Conservation (phyloP, 1,139 yeast genomes). For the Candida sanyaensis region DNA sequence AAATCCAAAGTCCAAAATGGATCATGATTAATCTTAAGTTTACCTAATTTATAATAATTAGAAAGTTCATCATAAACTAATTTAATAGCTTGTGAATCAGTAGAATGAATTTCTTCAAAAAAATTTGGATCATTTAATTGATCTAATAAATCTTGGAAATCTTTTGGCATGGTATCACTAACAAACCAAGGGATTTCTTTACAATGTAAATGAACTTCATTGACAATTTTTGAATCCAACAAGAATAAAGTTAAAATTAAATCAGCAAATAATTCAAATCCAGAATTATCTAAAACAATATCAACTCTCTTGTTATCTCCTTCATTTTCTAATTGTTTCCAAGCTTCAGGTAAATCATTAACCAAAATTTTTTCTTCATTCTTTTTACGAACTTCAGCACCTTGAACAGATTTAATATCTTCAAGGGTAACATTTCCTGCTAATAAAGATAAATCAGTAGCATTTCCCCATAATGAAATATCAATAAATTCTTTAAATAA, state of each 20-base stretch:
- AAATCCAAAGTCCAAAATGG: slow-evolving; percentile 84
- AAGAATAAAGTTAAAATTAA: slow-evolving; percentile 72
- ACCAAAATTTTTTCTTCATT: slow-evolving; percentile 81
- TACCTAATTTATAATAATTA: slow-evolving; percentile 49
- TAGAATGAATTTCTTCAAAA: slow-evolving; percentile 48
- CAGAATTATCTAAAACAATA: slow-evolving; percentile 90
- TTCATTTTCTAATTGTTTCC: slow-evolving; percentile 41
- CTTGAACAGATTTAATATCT: slow-evolving; percentile 89
- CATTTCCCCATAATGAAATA: slow-evolving; percentile 96
- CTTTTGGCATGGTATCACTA: slow-evolving; percentile 88
- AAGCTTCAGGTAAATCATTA: slow-evolving; percentile 73
- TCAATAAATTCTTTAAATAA: slow-evolving; percentile 79
- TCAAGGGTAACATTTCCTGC: slow-evolving; percentile 79
- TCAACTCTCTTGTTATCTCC: slow-evolving; percentile 56
- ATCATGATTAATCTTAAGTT: slow-evolving; percentile 59
- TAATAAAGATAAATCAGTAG: slow-evolving; percentile 87
- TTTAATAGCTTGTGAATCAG: slow-evolving; percentile 24
- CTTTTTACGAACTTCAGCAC: slow-evolving; percentile 80
- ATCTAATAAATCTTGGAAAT: slow-evolving; percentile 58
- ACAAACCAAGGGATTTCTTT: slow-evolving; percentile 97
- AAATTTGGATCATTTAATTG: slow-evolving; percentile 57
- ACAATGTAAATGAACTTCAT: slow-evolving; percentile 76
- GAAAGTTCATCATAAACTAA: slow-evolving; percentile 53
- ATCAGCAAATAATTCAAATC: slow-evolving; percentile 93
- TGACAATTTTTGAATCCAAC: slow-evolving; percentile 66